A percentile compares a stretch with the other conserved stretches of the same genome.
Conservation (phyloP, 2,329 filamentous ascomycete genomes). For the Decorospora gaudefroyi region DNA sequence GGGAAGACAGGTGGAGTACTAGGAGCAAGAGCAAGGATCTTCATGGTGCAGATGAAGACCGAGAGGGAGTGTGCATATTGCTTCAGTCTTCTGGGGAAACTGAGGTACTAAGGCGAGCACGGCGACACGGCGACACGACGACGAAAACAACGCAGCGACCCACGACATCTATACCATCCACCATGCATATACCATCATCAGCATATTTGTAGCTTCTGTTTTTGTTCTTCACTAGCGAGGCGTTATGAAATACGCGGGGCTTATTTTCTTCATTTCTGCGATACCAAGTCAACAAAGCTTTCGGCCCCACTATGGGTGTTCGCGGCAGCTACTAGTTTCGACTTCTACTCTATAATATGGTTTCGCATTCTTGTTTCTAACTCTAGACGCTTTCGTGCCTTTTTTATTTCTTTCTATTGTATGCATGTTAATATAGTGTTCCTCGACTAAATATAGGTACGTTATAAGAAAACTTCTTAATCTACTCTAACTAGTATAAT, state of each 20-base stretch:
- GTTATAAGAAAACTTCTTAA: too few species aligned
- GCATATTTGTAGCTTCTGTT: neutral
- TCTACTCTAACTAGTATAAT: too few species aligned
- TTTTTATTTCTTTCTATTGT: too few species aligned
- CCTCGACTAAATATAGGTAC: too few species aligned
- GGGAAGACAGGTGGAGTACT: constrained; percentile 61
- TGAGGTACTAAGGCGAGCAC: constrained; percentile 48
- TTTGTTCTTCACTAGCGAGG: constrained; percentile 2
- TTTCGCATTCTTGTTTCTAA: too few species aligned
- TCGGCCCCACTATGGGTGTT: too few species aligned
- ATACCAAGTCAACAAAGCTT: constrained; percentile 4
- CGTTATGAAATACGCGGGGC: constrained; percentile 3
- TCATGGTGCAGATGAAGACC: constrained; percentile 64
- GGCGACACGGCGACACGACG: neutral
- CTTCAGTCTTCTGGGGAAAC: constrained; percentile 56
- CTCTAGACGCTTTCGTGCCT: too few species aligned
- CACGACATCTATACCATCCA: neutral
- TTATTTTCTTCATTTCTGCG: constrained; percentile 1
- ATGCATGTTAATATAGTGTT: too few species aligned
- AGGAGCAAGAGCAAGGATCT: constrained; percentile 61
- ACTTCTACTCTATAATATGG: too few species aligned
- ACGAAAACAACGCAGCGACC: neutral
- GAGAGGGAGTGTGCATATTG: constrained; percentile 57
- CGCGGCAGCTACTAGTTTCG: too few species aligned
- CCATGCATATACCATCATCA: neutral